A percentile compares a stretch with the other conserved stretches of the same genome.
These are phyloP conservation scores for Collybia sordida DNA, from an alignment of 768 basidiomycete species.

Conservation along the genomic window DNA sequence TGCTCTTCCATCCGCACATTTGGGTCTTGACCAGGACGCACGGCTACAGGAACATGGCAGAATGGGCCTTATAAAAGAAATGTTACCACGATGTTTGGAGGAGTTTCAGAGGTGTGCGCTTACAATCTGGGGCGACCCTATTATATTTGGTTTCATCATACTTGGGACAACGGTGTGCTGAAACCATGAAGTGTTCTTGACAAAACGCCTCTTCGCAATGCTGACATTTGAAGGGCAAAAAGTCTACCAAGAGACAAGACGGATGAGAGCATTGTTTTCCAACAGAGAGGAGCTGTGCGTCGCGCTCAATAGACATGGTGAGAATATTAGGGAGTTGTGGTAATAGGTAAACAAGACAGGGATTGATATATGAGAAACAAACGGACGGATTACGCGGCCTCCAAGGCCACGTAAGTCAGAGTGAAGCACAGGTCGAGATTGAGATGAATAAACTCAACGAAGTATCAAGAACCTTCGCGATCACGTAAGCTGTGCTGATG, in stretches of 20 bases:
- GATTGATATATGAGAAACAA: conserved; percentile 2
- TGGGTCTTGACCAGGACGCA: conserved; percentile 77
- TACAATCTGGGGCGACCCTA: conserved; percentile 76
- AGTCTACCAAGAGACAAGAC: conserved; percentile 74
- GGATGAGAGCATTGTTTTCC: conserved; percentile 72
- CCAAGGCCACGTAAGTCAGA: conserved; percentile 10
- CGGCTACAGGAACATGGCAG: conserved; percentile 72
- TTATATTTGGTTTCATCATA: conserved; percentile 73
- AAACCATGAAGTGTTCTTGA: conserved; percentile 74
- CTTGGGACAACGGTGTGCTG: conserved; percentile 63
- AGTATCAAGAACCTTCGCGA: not conserved
- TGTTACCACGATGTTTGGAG: not conserved
- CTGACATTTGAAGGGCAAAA: conserved; percentile 84
- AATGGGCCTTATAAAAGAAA: conserved; percentile 55
- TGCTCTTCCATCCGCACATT: conserved; percentile 82
- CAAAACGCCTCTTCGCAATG: conserved; percentile 75
- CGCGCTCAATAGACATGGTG: conserved; percentile 32
- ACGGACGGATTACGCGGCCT: conserved; percentile 19
- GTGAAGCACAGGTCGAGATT: conserved; percentile 4
- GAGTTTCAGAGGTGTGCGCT: conserved; percentile 17
- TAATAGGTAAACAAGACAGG: conserved; percentile 9
- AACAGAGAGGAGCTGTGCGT: conserved; percentile 60
- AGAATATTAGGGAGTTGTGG: conserved; percentile 9
- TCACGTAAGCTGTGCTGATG: not conserved
- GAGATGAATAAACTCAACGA: not conserved